Base-by-base conservation (phyloP, 805 yeast genomes). In the Kluyveromyces lactis region DNA sequence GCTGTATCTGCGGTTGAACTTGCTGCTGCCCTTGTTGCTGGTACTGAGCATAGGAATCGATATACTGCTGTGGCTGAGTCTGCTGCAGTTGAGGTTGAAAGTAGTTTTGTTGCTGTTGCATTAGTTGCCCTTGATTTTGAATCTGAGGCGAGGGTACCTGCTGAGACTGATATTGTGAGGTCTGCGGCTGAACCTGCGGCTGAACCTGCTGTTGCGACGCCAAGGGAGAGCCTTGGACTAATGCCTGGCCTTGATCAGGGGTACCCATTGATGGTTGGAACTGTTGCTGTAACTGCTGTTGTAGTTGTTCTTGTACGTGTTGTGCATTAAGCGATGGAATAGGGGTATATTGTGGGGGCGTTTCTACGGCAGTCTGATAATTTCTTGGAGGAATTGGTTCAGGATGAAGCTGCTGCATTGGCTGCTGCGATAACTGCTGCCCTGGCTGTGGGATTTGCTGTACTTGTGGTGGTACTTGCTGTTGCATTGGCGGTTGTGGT, bases 381-480 rank as follows among this genome's bases (percentile, higher is more conserved):
- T 21, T 21, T 21, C 24, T 21, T 21, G 24, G 8, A 21, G 24
- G 24, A 23, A 8, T 18, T 17, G 7, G 47, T 3, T 28, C 40
- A 13, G 49, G 48, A n/a, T 41, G 41, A 11, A 33, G 43, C 18
- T 41, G 50, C n/a, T 41, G 50, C 17, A 24, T 45, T 8, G 43
- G 48, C 30, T 26, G 41, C 23, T 21, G 24, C 24, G 9, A 6
- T 21, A 9, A 9, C 36, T 42, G 42, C 31, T 31, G 39, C n/a
- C 36, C 47, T 13, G 27, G 42, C 21, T 45, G 49, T 18, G 40
- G 50, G 10, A 38, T 50, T 21, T 42, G 50, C 16, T 19, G 46
- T 5, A 42, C 47, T 26, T 23, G 40, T 26, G 16, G 40, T 19
- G 37, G 46, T 9, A 13, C 45, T 34, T 42, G 41, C 30, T 31